A percentile compares a stretch with the other conserved stretches of the same genome.
Conservation (phyloP, 164 flowering plant genomes). For the Vitis rotundifolia region DNA sequence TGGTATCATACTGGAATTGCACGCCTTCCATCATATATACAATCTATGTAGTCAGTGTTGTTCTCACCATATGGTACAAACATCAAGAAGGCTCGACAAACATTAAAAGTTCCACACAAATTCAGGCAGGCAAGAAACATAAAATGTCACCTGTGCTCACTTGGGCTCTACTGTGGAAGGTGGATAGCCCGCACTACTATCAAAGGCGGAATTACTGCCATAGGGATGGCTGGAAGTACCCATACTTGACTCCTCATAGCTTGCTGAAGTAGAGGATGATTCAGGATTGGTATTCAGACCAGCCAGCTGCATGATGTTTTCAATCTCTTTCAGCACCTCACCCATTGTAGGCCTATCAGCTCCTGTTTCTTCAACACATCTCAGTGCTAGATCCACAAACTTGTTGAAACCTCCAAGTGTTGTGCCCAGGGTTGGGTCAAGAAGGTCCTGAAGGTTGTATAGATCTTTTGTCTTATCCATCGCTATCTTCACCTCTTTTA, state of each 20-base stretch:
- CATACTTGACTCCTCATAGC: constrained; percentile 29
- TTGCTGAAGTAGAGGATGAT: constrained; percentile 46
- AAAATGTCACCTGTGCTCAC: constrained; percentile 5
- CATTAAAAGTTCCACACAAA: background rate
- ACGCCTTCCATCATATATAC: no score
- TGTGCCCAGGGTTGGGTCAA: constrained; percentile 38
- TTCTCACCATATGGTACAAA: no score
- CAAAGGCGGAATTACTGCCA: constrained; percentile 27
- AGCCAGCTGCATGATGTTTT: constrained; percentile 49
- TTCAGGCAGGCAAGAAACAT: no score
- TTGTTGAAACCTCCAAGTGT: constrained; percentile 36
- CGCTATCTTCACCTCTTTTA: constrained; percentile 37
- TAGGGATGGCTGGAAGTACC: constrained; percentile 39
- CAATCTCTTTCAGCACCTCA: constrained; percentile 64
- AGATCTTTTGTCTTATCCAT: constrained; percentile 38
- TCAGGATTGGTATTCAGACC: constrained; percentile 38
- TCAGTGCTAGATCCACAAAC: constrained; percentile 57
- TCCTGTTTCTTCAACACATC: constrained; percentile 50
- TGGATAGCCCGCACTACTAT: constrained; percentile 33
- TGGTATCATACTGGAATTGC: no score
- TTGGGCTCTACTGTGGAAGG: constrained; percentile 39
- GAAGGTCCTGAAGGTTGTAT: constrained; percentile 35
- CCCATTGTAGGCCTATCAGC: constrained; percentile 57
- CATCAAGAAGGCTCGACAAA: no score
- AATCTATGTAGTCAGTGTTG: no score